Conservation (phyloP, 2,329 filamentous ascomycete genomes). For the Paraconiothyrium sp. region DNA sequence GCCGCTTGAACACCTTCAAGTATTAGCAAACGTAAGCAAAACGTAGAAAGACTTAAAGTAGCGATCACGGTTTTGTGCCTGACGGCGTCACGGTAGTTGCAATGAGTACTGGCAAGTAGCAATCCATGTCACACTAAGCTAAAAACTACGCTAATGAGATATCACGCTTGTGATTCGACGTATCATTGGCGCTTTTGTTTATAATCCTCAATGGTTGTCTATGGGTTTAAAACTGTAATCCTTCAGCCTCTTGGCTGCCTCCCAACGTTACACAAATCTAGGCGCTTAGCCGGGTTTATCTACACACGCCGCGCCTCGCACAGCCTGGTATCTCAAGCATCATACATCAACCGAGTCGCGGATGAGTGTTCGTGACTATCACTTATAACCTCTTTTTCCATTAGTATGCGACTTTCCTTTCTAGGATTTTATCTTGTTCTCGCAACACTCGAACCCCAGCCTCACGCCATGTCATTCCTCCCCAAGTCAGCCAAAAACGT, state of each 20-base stretch:
- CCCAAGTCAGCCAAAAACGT: not conserved
- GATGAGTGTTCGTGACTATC: not conserved
- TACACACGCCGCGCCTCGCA: not conserved
- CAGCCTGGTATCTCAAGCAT: not conserved
- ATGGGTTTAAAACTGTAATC: no score
- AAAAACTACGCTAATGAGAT: no score
- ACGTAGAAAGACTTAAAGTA: no score
- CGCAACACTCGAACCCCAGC: not conserved
- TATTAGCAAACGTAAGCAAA: no score
- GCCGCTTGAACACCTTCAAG: no score
- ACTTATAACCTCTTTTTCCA: not conserved
- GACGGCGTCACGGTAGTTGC: no score
- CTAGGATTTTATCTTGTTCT: not conserved
- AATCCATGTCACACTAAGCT: no score
- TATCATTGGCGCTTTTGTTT: no score
- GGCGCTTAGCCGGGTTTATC: slow-evolving; percentile 2
- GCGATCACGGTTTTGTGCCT: no score
- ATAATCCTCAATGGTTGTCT: no score
- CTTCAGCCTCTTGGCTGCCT: not conserved
- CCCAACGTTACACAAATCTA: slow-evolving; percentile 1
- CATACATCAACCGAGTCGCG: not conserved
- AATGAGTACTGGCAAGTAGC: no score
- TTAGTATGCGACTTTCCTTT: not conserved
- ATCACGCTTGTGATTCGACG: no score
- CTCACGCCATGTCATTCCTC: not conserved